Conservation (phyloP, 257 asterid species). For the Fraxinus americana region DNA sequence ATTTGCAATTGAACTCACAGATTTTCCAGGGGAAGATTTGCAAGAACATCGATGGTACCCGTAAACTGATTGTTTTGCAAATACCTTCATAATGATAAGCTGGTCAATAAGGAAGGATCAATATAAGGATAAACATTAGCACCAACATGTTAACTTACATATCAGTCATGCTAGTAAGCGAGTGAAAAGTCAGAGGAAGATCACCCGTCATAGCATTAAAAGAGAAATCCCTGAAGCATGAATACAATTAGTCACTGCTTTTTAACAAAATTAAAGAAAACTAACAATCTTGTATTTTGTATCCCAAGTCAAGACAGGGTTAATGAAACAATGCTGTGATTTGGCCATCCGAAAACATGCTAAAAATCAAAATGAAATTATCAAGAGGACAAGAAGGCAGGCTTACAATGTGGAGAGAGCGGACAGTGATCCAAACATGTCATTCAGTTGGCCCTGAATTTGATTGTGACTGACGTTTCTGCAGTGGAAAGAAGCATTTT, state of each 20-base stretch:
- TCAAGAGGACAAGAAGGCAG: conserved; percentile 19
- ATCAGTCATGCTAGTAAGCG: conserved; percentile 47
- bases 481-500: conserved; percentile 32
- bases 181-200: conserved; percentile 77
- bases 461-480: conserved; percentile 79
- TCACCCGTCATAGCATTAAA: conserved; percentile 67
- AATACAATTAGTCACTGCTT: conserved; percentile 16
- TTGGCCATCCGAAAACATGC: conserved; percentile 18
- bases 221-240: conserved; percentile 79
- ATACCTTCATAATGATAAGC: conserved; percentile 56
- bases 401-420: conserved; percentile 74
- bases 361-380: conserved; percentile 16
- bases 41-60: conserved; percentile 83
- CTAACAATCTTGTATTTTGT: not conserved
- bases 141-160: conserved; percentile 54
- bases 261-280: conserved; percentile 11
- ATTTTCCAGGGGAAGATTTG: conserved; percentile 78
- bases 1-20: conserved; percentile 56
- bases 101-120: conserved; percentile 21
- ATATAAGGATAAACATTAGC: conserved; percentile 1
- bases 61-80: conserved; percentile 92
- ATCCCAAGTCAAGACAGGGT: not conserved
- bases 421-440: conserved; percentile 55
- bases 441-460: conserved; percentile 60
- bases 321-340: conserved; percentile 1